Conservation (phyloP, 2,329 filamentous ascomycete species). For the Microsporum audouinii region DNA sequence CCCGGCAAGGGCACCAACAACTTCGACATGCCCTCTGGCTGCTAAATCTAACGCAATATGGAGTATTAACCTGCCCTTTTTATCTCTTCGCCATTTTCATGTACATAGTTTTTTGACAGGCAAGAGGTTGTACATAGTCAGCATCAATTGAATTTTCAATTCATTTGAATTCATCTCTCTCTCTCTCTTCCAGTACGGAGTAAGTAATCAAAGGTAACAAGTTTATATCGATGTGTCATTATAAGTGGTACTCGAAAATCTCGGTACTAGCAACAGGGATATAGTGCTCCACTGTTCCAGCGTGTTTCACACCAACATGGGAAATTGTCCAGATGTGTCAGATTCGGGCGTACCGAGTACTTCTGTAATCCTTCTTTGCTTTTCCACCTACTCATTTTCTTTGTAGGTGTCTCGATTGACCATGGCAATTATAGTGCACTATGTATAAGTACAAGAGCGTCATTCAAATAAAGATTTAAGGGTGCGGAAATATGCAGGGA, state of each 20-base stretch:
- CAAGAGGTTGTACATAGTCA: conserved; percentile 3
- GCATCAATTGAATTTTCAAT: not conserved
- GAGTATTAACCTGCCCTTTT: not conserved
- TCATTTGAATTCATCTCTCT: not conserved
- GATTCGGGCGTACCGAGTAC: not conserved
- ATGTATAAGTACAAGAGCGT: not conserved
- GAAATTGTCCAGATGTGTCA: not conserved
- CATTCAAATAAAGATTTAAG: not conserved
- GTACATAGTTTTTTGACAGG: conserved; percentile 9
- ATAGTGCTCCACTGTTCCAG: not conserved
- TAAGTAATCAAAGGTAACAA: no score
- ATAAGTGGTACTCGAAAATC: not conserved
- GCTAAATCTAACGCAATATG: not conserved
- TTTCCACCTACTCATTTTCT: not conserved
- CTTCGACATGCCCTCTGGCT: conserved; percentile 1
- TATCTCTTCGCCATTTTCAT: conserved; percentile 2
- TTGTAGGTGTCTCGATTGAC: not conserved
- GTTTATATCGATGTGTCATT: not conserved
- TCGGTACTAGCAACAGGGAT: not conserved
- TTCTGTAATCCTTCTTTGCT: not conserved
- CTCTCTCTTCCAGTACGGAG: not conserved
- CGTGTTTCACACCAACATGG: not conserved
- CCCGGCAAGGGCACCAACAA: conserved; percentile 2
- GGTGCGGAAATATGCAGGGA: not conserved
- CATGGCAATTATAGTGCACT: not conserved